These are phyloP conservation scores for Byssoonygena ceratinophila DNA, from an alignment of 2,329 filamentous ascomycete genomes.

Conservation along the genomic window DNA sequence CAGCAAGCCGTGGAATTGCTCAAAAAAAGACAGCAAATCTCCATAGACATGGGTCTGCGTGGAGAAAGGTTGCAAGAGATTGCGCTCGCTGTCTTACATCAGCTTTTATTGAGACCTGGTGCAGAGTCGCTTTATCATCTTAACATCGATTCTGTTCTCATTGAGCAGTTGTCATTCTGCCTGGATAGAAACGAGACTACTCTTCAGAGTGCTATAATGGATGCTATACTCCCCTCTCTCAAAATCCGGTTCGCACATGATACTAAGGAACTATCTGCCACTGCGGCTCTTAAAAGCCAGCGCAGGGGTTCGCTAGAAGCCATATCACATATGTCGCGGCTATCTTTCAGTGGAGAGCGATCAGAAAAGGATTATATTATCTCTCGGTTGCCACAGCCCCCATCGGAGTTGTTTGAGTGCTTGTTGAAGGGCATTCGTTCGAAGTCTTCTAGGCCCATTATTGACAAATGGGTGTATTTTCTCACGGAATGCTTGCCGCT, in stretches of 20 bases:
- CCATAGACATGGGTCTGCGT: constrained; percentile 31
- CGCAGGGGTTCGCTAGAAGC: constrained; percentile 33
- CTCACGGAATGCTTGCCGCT: constrained; percentile 72
- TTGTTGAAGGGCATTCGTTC: constrained; percentile 73
- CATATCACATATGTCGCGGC: constrained; percentile 32
- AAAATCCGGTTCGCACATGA: constrained; percentile 45
- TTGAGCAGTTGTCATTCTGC: constrained; percentile 55
- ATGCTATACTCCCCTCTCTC: constrained; percentile 64
- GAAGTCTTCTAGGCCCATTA: constrained; percentile 57
- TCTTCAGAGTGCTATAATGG: constrained; percentile 66
- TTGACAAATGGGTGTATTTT: constrained; percentile 88
- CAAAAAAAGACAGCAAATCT: constrained; percentile 1
- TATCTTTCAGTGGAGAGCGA: constrained; percentile 39
- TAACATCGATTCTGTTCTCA: constrained; percentile 59
- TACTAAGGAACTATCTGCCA: constrained; percentile 25
- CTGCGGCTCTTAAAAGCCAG: constrained; percentile 27
- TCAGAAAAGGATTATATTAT: constrained; percentile 31
- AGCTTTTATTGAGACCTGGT: constrained; percentile 32
- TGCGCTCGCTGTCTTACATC: constrained; percentile 55
- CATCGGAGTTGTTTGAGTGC: constrained; percentile 65
- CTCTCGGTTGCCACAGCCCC: constrained; percentile 39
- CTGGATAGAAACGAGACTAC: constrained; percentile 54
- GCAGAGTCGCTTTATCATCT: constrained; percentile 31
- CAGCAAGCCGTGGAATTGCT: constrained; percentile 14
- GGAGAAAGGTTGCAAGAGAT: constrained; percentile 60